These are phyloP conservation scores for Solanum sitiens DNA, from an alignment of 257 asterid species.

Conservation along the genomic window DNA sequence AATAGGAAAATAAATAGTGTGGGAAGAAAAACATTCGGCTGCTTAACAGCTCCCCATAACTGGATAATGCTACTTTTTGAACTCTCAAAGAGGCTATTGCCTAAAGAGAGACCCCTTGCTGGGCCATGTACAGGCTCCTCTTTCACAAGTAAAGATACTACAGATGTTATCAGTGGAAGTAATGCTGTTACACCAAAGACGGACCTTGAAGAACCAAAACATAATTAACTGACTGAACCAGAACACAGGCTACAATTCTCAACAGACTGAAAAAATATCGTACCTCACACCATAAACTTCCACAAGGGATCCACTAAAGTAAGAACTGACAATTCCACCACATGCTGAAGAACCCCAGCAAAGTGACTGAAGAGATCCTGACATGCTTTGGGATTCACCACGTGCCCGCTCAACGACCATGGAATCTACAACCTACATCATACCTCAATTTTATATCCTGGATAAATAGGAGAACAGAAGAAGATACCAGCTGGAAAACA, in stretches of 20 bases:
- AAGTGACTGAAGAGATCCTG: slow-evolving; percentile 94
- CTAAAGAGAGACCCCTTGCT: slow-evolving; percentile 26
- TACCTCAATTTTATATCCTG: slow-evolving; percentile 12
- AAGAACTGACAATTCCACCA: slow-evolving; percentile 86
- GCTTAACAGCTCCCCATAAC: slow-evolving; percentile 66
- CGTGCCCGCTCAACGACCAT: slow-evolving; percentile 99
- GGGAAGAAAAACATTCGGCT: slow-evolving; percentile 78
- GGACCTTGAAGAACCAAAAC: slow-evolving; percentile 46
- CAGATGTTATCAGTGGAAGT: slow-evolving; percentile 94
- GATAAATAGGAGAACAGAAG: neutral
- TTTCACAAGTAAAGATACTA: slow-evolving; percentile 80
- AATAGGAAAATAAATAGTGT: slow-evolving; percentile 76
- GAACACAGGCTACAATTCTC: neutral
- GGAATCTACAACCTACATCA: slow-evolving; percentile 86
- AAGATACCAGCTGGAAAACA: neutral
- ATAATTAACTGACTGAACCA: neutral
- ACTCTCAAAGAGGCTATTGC: slow-evolving; percentile 34
- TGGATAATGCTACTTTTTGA: slow-evolving; percentile 41
- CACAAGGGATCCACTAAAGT: slow-evolving; percentile 95
- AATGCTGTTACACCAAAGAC: slow-evolving; percentile 89
- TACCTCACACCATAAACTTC: slow-evolving; percentile 94
- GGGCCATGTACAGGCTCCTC: slow-evolving; percentile 52
- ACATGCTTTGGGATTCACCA: slow-evolving; percentile 94
- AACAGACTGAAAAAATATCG: neutral
- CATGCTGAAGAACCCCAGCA: slow-evolving; percentile 99